Base-by-base conservation (phyloP, 495 filamentous ascomycete species). In the Talaromyces ruber region DNA sequence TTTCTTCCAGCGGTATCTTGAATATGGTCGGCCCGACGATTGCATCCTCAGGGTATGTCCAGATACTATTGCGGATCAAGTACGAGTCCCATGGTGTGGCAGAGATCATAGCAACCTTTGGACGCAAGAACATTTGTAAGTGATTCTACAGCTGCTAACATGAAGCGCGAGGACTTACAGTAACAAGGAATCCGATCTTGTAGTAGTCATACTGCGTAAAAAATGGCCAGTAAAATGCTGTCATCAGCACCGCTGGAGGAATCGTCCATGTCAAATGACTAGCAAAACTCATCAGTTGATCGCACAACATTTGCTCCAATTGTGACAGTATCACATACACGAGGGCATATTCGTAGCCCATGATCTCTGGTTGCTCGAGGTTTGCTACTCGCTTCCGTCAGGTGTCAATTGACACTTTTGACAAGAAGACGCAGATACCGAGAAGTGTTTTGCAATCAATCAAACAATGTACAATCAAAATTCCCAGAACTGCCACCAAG, bases 221-320 rank as follows among this genome's bases (percentile, higher is more conserved):
- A 26, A 90, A 72, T 1, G 86, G 87, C 50, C 74, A 76, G 62
- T 83, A 82, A 24, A 85, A 62, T 39, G 78, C 58, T 8, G 86
- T 86, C 62, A 90, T 75, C 32, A 80, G 63, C 59, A 77, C 64
- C 3, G 84, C 84, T 4, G 82, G 76, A 5, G 87, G 87, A 58
- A 89, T 82, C 21, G 84, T 90, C 71, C 86, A 90, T 62, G 79
- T 83, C 60, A 88, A 67, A 73, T 90, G 87, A 59, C 86, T 89
- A 50, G 5, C 43, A 18, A 50, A 1, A 21, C 12, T n/a, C 18
- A 18, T n/a, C 21, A n/a, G 43, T 9, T 18, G 18, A 50, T 50
- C 43, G 43, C 43, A 22, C 3, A 18, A 18, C 21, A 18, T 50
- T 50, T 50, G 2, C 43, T 50, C 18, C 43, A 50, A 18, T 18